Conservation (phyloP, 2,329 filamentous ascomycete genomes). For the Talaromyces sp. region DNA sequence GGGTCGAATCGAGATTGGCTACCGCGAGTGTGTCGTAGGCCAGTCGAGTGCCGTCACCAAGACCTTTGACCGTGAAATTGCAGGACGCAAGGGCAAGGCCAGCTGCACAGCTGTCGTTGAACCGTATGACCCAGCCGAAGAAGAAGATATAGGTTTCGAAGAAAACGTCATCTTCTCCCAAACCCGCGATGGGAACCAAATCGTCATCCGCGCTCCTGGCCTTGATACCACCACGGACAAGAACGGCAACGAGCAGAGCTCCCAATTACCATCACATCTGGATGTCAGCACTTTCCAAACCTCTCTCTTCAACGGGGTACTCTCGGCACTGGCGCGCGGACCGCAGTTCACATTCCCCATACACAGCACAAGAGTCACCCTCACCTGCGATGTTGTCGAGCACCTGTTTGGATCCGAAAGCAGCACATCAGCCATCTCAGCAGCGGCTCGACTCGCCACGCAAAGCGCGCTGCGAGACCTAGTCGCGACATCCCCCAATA, state of each 20-base stretch:
- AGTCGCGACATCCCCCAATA: slow-evolving; percentile 25
- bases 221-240: slow-evolving; percentile 34
- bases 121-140: slow-evolving; percentile 43
- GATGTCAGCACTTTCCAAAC: slow-evolving; percentile 44
- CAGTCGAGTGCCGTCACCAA: slow-evolving; percentile 53
- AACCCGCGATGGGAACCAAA: slow-evolving; percentile 63
- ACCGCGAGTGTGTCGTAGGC: slow-evolving; percentile 71
- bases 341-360: slow-evolving; percentile 75
- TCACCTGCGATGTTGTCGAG: slow-evolving; percentile 60
- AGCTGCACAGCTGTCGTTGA: slow-evolving; percentile 64
- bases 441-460: slow-evolving; percentile 62
- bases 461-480: slow-evolving; percentile 61
- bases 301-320: slow-evolving; percentile 68
- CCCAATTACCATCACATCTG: slow-evolving; percentile 52
- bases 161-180: slow-evolving; percentile 33
- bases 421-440: slow-evolving; percentile 62
- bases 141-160: slow-evolving; percentile 13
- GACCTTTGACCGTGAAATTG: slow-evolving; percentile 71
- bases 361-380: slow-evolving; percentile 64
- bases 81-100: slow-evolving; percentile 72
- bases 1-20: slow-evolving; percentile 90
- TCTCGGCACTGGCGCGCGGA: slow-evolving; percentile 77
- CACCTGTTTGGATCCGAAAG: slow-evolving; percentile 64
- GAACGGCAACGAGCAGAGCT: slow-evolving; percentile 34
- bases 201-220: slow-evolving; percentile 51